Base-by-base conservation (phyloP, 2,329 filamentous ascomycete species). In the Aschersonia sp. region DNA sequence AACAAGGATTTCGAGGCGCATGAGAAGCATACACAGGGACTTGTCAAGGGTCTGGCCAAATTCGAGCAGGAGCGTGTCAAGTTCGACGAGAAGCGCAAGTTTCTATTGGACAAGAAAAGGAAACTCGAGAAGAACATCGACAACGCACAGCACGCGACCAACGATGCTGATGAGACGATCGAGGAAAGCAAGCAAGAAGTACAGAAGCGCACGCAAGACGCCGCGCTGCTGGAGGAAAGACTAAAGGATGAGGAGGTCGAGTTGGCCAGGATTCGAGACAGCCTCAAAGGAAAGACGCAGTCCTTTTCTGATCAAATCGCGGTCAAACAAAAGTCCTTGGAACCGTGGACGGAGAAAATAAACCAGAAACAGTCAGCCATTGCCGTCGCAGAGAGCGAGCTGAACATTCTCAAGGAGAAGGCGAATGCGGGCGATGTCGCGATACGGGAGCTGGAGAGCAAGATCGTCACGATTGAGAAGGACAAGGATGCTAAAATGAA, bases 11-110 rank as follows among this genome's bases (percentile, higher is more conserved):
- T 83, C 53, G 88, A 94, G 54, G 71, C 72, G 1, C 78, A 94
- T 53, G 87, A 94, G 55, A 90, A 94, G 64, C 76, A 86, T 46
- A 81, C 83, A 0, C 86, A 96, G 55, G 73, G 71, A 30, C 72
- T 95, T 47, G 69, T 83, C 51, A 95, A 95, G 61, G 87, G 97
- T 60, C 81, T 92, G 67, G 81, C 87, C 43, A 90, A 89, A 60
- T 88, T 94, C 52, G 94, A 98, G 60, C 95, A 97, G 61, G 92
- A 97, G 60, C 82, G 83, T 29, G 92, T 98, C 65, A 98, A 98
- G 60, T 89, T 94, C 55, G 90, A 97, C 54, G 94, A 98, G 65
- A 97, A 97, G 72, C 83, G 84, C 63, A 98, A 98, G 62, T 97
- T 97, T 64, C 68, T 98, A 54, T 72, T 77, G 2, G 83, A 83